A percentile compares a stretch with the other conserved stretches of the same genome.
Conservation (phyloP, 1,139 yeast genomes). For the Spathaspora sp. region DNA sequence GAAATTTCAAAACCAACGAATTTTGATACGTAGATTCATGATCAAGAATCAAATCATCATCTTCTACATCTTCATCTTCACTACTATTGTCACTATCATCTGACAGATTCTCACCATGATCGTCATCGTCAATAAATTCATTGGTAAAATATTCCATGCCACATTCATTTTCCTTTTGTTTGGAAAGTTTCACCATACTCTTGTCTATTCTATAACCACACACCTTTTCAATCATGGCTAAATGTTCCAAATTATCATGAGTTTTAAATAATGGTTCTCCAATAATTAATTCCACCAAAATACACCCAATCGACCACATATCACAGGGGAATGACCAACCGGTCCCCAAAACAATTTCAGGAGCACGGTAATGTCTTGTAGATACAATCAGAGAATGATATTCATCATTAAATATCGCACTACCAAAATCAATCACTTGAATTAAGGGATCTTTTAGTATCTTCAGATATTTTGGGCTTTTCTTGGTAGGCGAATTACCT, state of each 20-base stretch:
- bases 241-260: slow-evolving; percentile 90
- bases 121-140: slow-evolving; percentile 17
- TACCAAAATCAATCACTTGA: slow-evolving; percentile 92
- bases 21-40: slow-evolving; percentile 26
- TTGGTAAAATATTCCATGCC: slow-evolving; percentile 42
- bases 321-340: slow-evolving; percentile 96
- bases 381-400: slow-evolving; percentile 91
- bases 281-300: slow-evolving; percentile 83
- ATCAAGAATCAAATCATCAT: slow-evolving; percentile 31
- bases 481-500: slow-evolving; percentile 13
- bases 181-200: slow-evolving; percentile 36
- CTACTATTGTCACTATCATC: slow-evolving; percentile 17
- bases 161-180: slow-evolving; percentile 41
- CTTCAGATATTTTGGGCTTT: slow-evolving; percentile 41
- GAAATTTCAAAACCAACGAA: slow-evolving; percentile 34
- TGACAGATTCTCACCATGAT: not conserved
- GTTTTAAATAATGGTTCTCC: slow-evolving; percentile 97
- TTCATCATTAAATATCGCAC: slow-evolving; percentile 92
- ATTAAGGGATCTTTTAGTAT: slow-evolving; percentile 78
- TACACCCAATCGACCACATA: slow-evolving; percentile 96
- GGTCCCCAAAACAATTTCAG: slow-evolving; percentile 88
- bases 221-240: slow-evolving; percentile 90
- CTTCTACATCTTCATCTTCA: slow-evolving; percentile 23
- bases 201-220: slow-evolving; percentile 46
- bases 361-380: slow-evolving; percentile 95